These are phyloP conservation scores for Stagonosporopsis chrysanthemi DNA, from an alignment of 2,329 filamentous ascomycete genomes.

Conservation along the genomic window DNA sequence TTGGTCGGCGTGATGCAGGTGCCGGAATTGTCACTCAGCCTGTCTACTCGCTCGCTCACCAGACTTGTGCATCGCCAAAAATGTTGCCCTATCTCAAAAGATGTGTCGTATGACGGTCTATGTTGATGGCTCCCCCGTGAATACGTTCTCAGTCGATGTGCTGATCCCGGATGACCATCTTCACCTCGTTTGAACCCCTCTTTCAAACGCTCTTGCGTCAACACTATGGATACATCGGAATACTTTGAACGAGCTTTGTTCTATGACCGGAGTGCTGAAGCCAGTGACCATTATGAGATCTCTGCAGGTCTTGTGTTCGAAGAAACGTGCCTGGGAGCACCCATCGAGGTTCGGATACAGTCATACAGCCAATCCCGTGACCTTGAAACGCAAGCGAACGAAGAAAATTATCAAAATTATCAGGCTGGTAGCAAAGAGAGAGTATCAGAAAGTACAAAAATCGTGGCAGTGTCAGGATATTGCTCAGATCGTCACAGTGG, in stretches of 20 bases:
- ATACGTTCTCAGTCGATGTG: no score
- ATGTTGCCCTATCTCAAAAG: neutral
- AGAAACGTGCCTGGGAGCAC: neutral
- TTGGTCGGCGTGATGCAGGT: neutral
- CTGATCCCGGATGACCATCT: neutral
- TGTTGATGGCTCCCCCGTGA: no score
- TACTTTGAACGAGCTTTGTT: slow-evolving; percentile 8
- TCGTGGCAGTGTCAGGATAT: neutral
- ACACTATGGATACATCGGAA: neutral
- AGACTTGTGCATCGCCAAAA: neutral
- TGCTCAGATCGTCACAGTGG: neutral
- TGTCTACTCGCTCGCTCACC: neutral
- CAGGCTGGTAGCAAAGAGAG: neutral
- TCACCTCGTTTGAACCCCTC: neutral
- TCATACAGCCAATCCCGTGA: neutral
- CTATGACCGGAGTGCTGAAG: slow-evolving; percentile 1
- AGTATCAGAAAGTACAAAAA: neutral
- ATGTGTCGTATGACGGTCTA: neutral
- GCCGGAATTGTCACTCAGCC: neutral
- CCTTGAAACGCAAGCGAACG: neutral
- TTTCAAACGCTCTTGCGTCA: neutral
- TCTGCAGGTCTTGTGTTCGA: slow-evolving; percentile 3
- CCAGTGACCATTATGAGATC: neutral
- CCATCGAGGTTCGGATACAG: neutral
- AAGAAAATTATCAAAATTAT: no score